Evolutionary conservation across 805 yeast species (phyloP).

Genomic region (Candida coquimbonensis): DNA sequence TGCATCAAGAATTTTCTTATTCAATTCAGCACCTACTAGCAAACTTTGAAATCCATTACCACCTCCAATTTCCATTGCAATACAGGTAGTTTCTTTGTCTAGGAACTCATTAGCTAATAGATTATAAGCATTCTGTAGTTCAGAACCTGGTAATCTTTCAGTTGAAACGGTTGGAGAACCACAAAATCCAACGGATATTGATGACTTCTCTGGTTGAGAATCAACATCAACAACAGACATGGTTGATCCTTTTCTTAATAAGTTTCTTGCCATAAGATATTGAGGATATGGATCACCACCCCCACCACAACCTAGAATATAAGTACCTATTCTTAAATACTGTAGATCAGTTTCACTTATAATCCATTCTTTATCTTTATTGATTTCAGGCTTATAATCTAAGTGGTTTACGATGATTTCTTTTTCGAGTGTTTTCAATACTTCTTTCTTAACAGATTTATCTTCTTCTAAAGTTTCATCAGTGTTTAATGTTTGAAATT

Average conservation of each 20-base stretch:
- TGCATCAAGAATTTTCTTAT: conserved; percentile 29
- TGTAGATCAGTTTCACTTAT: conserved; percentile 29
- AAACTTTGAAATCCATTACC: conserved; percentile 30
- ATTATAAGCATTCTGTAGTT: conserved; percentile 27
- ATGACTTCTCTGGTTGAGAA: conserved; percentile 26
- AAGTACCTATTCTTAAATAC: conserved; percentile 35
- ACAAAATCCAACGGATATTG: conserved; percentile 24
- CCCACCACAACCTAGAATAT: conserved; percentile 45
- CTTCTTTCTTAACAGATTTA: not conserved
- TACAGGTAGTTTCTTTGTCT: conserved; percentile 28
- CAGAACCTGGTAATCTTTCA: conserved; percentile 32
- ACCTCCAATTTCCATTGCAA: conserved; percentile 39
- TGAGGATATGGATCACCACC: conserved; percentile 42
- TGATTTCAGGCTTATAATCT: conserved; percentile 10
- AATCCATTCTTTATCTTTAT: conserved; percentile 21
- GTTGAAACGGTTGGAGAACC: conserved; percentile 18
- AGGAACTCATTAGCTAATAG: conserved; percentile 17
- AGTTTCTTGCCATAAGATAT: conserved; percentile 28
- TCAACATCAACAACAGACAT: conserved; percentile 28
- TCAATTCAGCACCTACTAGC: conserved; percentile 14
- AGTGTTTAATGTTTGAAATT: conserved; percentile 6
- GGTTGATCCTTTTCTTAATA: conserved; percentile 28
- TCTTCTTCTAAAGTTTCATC: not conserved
- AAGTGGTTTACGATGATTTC: conserved; percentile 19
- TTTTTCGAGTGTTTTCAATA: conserved; percentile 16